Percentiles rank a stretch among this genome's conserved stretches.
Evolutionary conservation across 257 asterid species (phyloP).

Genomic region (Thymus mandschuricus): DNA sequence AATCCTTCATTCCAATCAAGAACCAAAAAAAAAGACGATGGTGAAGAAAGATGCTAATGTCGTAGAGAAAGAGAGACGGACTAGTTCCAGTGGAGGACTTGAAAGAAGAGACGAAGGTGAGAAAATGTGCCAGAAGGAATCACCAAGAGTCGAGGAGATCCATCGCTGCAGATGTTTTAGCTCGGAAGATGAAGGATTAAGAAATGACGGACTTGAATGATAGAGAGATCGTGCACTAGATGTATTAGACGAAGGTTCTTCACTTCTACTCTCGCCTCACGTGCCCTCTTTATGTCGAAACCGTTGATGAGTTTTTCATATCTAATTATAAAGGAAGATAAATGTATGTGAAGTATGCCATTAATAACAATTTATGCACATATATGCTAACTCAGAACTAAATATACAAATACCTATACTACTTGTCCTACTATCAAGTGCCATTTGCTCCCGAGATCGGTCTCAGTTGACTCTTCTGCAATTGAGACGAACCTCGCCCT

Average conservation of each 20-base stretch:
- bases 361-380: too few species aligned
- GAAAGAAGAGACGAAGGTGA: slow-evolving; percentile 42
- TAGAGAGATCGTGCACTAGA: slow-evolving; percentile 66
- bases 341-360: too few species aligned
- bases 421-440: not conserved
- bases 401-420: too few species aligned
- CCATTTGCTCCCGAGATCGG: not conserved
- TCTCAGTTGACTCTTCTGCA: slow-evolving; percentile 49
- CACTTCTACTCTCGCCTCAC: slow-evolving; percentile 70
- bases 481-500: slow-evolving; percentile 59
- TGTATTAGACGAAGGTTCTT: slow-evolving; percentile 66
- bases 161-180: slow-evolving; percentile 44
- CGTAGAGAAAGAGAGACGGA: slow-evolving; percentile 36
- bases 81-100: not conserved
- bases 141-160: slow-evolving; percentile 27
- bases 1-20: slow-evolving; percentile 47
- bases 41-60: slow-evolving; percentile 32
- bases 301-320: slow-evolving; percentile 63
- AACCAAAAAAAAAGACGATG: slow-evolving; percentile 32
- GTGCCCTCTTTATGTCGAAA: slow-evolving; percentile 63
- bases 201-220: slow-evolving; percentile 74
- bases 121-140: slow-evolving; percentile 20
- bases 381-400: too few species aligned
- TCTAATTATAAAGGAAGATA: too few species aligned
- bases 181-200: slow-evolving; percentile 61